Percentiles rank a stretch among this genome's conserved stretches.
These are phyloP conservation scores for Hygrocybe coccinea DNA, from an alignment of 768 basidiomycete genomes.

Conservation along the genomic window DNA sequence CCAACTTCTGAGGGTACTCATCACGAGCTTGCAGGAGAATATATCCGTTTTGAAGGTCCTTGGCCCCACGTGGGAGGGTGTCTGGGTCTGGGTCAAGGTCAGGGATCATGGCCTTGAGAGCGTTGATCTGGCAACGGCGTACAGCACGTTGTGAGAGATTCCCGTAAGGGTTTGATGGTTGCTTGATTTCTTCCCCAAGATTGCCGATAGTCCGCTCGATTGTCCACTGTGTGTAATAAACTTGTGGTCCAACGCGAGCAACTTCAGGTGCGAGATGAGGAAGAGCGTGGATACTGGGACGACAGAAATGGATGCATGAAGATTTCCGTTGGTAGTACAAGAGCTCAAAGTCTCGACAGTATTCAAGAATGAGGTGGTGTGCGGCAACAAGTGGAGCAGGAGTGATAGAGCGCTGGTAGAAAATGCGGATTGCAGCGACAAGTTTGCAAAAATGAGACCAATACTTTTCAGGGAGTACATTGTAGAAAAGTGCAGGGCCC, in stretches of 20 bases:
- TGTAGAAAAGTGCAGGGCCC: slow-evolving; percentile 3
- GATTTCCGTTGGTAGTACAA: slow-evolving; percentile 6
- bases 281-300: slow-evolving; percentile 7
- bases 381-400: neutral
- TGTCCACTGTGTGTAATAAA: slow-evolving; percentile 2
- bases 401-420: neutral
- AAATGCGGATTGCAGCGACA: slow-evolving; percentile 4
- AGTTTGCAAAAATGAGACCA: too few species aligned
- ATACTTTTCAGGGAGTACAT: neutral
- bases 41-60: neutral
- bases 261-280: slow-evolving; percentile 7
- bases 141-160: slow-evolving; percentile 8
- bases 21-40: neutral
- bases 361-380: neutral
- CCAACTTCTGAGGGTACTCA: neutral
- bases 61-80: neutral
- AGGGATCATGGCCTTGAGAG: slow-evolving; percentile 8
- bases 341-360: slow-evolving; percentile 4
- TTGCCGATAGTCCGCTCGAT: slow-evolving; percentile 8
- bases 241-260: neutral
- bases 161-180: slow-evolving; percentile 7
- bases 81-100: neutral
- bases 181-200: slow-evolving; percentile 5
- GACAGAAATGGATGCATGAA: slow-evolving; percentile 3
- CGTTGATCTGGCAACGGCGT: slow-evolving; percentile 2